phyloP scores from a whole-genome alignment of 352 stramenopile genomes.

The Phytophthora brassicae region DNA sequence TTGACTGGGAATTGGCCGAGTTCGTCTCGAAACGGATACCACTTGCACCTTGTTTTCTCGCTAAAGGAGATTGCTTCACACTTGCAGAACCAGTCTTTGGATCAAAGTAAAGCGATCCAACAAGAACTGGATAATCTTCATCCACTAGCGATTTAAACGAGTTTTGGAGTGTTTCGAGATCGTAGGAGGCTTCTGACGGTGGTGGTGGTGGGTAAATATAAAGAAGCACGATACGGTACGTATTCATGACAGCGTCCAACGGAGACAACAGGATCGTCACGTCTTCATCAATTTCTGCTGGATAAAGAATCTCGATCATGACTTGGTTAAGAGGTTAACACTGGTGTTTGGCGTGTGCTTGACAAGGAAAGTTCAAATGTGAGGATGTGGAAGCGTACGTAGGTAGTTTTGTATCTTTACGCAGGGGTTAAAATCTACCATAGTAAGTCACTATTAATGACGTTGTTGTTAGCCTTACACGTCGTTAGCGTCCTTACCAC shows the following conservation, averaged over 20 bases:
- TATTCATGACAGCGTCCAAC: conserved; percentile 53
- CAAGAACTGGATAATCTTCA: conserved; percentile 50
- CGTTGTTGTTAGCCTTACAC: conserved; percentile 11
- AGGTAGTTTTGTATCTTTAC: no score
- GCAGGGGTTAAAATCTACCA: no score
- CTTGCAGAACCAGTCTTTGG: conserved; percentile 25
- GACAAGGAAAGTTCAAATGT: conserved; percentile 7
- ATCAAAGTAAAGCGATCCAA: conserved; percentile 37
- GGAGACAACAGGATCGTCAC: conserved; percentile 37
- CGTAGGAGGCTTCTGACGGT: conserved; percentile 13
- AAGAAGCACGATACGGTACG: conserved; percentile 44
- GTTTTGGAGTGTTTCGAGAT: conserved; percentile 35
- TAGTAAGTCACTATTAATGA: no score
- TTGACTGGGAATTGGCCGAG: conserved; percentile 10
- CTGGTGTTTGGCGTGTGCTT: no score
- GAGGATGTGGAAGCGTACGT: neutral
- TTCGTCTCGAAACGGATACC: conserved; percentile 42
- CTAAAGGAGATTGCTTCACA: conserved; percentile 30
- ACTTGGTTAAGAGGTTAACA: neutral
- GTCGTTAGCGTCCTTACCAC: conserved; percentile 14
- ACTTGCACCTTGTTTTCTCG: conserved; percentile 16
- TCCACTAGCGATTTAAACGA: conserved; percentile 38
- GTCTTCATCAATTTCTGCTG: conserved; percentile 1
- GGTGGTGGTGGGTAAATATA: conserved; percentile 49
- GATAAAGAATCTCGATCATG: conserved; percentile 15